These are phyloP conservation scores for Phytophthora europaea DNA, from an alignment of 352 stramenopile species.

Conservation along the genomic window DNA sequence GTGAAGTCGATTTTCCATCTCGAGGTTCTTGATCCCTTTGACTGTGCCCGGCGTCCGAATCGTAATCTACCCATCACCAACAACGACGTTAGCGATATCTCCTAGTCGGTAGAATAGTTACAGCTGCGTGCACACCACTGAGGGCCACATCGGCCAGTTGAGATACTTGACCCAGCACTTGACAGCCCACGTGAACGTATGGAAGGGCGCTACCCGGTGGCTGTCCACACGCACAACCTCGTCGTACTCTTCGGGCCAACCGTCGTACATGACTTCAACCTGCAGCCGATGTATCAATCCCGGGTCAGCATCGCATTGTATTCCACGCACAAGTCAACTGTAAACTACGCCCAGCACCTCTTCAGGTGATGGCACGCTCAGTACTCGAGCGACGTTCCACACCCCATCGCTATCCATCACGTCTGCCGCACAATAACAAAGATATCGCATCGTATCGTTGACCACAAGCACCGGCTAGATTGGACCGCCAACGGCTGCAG, in stretches of 20 bases:
- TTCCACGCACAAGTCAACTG: neutral
- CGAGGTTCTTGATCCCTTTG: conserved; percentile 47
- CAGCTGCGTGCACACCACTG: conserved; percentile 47
- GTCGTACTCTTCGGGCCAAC: conserved; percentile 67
- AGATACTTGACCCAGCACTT: conserved; percentile 85
- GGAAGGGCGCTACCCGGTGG: conserved; percentile 69
- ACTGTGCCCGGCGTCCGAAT: conserved; percentile 60
- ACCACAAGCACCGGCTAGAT: neutral
- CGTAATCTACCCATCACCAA: conserved; percentile 50
- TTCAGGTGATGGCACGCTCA: conserved; percentile 35
- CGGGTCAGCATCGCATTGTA: neutral
- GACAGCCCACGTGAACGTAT: conserved; percentile 81
- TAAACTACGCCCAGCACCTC: conserved; percentile 13
- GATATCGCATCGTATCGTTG: neutral
- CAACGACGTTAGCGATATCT: neutral
- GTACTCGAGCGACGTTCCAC: conserved; percentile 72
- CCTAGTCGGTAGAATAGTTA: neutral
- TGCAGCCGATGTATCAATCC: conserved; percentile 11
- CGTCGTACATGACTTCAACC: conserved; percentile 80
- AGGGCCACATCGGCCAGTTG: conserved; percentile 82
- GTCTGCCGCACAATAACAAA: conserved; percentile 37
- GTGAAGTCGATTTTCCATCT: conserved; percentile 47
- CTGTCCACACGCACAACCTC: conserved; percentile 68
- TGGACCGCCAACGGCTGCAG: neutral
- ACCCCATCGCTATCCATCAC: conserved; percentile 68